Base-by-base conservation (phyloP, 1,139 yeast genomes). In the Kurtzmaniella natalensis region DNA sequence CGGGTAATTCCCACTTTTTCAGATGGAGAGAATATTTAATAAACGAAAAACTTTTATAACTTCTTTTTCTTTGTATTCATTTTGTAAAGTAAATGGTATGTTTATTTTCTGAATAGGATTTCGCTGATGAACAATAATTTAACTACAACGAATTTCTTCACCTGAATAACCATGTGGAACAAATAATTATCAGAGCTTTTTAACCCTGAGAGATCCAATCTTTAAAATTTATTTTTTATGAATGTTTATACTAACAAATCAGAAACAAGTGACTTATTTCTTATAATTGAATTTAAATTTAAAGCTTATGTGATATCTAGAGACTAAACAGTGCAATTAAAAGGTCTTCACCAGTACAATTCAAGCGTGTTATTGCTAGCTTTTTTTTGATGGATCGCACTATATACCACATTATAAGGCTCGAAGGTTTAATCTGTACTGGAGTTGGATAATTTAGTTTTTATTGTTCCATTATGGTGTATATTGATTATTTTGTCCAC, bases 141-240 rank as follows among this genome's bases (percentile, higher is more conserved):
- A 58, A 54, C 55, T 50, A 61, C 69, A 59, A 65, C 69, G 81
- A 76, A 76, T 76, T 76, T 76, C 81, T 76, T 76, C 81, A 73
- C 64, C 81, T 73, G 81, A 76, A 70, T 43, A 46, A 49, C 62
- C 70, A 61, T 73, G 79, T 70, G 67, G 78, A 72, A 49, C 57
- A 55, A 70, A 62, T 57, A 62, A 62, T 69, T 63, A 65, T n/a
- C 79, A 74, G 81, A 76, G 81, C 81, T 76, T 76, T 76, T 76
- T 76, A 76, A 76, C 80, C 70, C 81, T 76, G 81, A 75, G 46
- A 35, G 7, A 16, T 25, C 26, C 20, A 18, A 15, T 34, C 15
- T 10, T 28, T 25, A 21, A 9, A 15, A 13, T 16, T 16, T n/a
- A 18, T 9, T n/a, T 22, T 17, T 18, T 18, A 6, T 7, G 21